phyloP scores from a whole-genome alignment of 176 grass and related monocot species.

The Alloteropsis semialata region DNA sequence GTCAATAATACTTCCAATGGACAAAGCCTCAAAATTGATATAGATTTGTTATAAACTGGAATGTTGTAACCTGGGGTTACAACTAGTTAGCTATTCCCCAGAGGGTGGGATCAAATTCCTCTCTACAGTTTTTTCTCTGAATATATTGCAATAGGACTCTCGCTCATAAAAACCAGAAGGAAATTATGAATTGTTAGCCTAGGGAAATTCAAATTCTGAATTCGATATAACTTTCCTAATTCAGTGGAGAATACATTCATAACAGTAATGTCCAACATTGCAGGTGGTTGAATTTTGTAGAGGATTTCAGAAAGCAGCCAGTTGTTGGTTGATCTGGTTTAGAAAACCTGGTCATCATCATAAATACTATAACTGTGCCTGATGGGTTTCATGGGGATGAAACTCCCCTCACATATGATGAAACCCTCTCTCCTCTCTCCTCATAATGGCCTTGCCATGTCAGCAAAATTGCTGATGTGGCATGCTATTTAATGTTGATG shows the following conservation, averaged over 20 bases:
- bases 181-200: neutral
- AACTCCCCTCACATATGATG: no score
- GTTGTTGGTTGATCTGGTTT: neutral
- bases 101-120: neutral
- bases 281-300: neutral
- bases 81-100: neutral
- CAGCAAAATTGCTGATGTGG: no score
- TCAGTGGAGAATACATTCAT: neutral
- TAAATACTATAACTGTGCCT: no score
- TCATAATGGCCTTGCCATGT: no score
- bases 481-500: no score
- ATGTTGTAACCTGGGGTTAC: neutral
- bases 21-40: slow-evolving; percentile 1
- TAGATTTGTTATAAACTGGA: neutral
- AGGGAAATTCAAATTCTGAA: neutral
- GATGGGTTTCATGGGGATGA: no score
- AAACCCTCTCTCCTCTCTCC: no score
- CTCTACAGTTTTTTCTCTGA: neutral
- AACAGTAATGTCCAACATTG: neutral
- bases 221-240: slow-evolving; percentile 1
- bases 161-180: neutral
- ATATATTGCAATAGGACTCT: neutral
- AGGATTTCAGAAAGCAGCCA: neutral
- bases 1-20: neutral
- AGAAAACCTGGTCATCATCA: neutral